Conservation (phyloP, 2,329 filamentous ascomycete genomes). For the Colletotrichum ledebouriae region DNA sequence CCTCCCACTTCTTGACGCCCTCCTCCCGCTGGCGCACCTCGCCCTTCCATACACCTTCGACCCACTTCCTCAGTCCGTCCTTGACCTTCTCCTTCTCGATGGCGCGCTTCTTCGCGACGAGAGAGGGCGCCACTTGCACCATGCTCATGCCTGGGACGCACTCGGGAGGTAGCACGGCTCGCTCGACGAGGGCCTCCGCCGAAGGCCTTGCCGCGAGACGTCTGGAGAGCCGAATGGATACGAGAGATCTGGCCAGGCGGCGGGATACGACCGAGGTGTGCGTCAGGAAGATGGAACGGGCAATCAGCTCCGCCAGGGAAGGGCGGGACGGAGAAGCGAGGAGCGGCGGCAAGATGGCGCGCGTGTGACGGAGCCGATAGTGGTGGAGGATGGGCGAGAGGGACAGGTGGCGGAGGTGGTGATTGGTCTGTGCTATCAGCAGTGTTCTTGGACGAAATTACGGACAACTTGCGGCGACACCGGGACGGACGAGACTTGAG, state of each 20-base stretch:
- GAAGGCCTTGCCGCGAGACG: constrained; percentile 72
- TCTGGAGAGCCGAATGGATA: constrained; percentile 74
- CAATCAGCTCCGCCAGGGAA: constrained; percentile 71
- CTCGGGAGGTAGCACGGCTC: constrained; percentile 75
- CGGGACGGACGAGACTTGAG: neutral
- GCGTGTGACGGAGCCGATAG: constrained; percentile 70
- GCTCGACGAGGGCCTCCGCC: constrained; percentile 70
- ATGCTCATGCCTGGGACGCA: constrained; percentile 64
- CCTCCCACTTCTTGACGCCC: constrained; percentile 61
- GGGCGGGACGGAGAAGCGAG: constrained; percentile 70
- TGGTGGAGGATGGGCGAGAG: constrained; percentile 75
- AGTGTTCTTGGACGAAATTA: constrained; percentile 25
- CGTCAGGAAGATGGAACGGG: constrained; percentile 76
- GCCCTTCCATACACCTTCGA: constrained; percentile 69
- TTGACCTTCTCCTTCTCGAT: constrained; percentile 78
- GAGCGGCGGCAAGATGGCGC: constrained; percentile 66
- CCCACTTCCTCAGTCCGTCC: constrained; percentile 74
- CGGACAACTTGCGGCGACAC: constrained; percentile 13
- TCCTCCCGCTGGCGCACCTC: constrained; percentile 66
- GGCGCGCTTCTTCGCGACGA: constrained; percentile 73
- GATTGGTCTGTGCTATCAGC: constrained; percentile 64
- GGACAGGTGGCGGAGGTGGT: constrained; percentile 72
- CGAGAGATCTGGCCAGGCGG: constrained; percentile 72
- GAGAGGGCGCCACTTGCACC: constrained; percentile 66
- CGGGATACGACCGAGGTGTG: constrained; percentile 75